Conservation (phyloP, 2,329 filamentous ascomycete species). For the Aaosphaeria pasadenensis region DNA sequence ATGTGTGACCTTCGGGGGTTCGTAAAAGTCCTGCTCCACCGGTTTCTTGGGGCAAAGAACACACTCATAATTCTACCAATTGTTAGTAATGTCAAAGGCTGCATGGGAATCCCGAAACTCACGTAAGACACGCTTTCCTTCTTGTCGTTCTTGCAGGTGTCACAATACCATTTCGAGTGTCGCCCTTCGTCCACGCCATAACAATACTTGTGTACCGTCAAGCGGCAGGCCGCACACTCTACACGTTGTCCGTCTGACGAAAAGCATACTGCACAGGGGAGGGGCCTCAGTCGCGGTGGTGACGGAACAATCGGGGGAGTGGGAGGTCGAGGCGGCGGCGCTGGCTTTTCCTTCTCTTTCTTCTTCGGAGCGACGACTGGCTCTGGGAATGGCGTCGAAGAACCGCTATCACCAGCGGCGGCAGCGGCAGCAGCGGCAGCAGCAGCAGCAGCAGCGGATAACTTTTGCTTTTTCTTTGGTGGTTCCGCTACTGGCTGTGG, state of each 20-base stretch:
- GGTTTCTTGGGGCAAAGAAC: constrained; percentile 82
- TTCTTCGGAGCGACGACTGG: constrained; percentile 40
- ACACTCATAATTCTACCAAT: constrained; percentile 75
- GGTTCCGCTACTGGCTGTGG: constrained; percentile 43
- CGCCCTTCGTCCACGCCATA: constrained; percentile 79
- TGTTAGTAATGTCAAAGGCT: constrained; percentile 16
- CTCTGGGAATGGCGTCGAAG: constrained; percentile 42
- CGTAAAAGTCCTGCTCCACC: constrained; percentile 80
- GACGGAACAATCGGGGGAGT: constrained; percentile 67
- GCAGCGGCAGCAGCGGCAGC: constrained; percentile 26
- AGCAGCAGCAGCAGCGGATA: constrained; percentile 19
- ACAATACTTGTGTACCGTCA: constrained; percentile 88
- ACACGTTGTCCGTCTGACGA: constrained; percentile 60
- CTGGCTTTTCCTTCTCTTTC: constrained; percentile 37
- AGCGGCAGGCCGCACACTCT: constrained; percentile 80
- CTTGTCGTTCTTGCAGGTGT: constrained; percentile 93
- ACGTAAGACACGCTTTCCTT: constrained; percentile 89
- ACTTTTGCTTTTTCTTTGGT: constrained; percentile 61
- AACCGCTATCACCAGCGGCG: constrained; percentile 42
- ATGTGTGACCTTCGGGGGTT: constrained; percentile 71
- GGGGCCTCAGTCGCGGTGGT: constrained; percentile 70
- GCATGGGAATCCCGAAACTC: constrained; percentile 36
- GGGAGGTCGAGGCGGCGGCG: constrained; percentile 45
- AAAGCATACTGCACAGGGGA: constrained; percentile 84
- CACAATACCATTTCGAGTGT: constrained; percentile 82